phyloP scores from a whole-genome alignment of 257 asterid species.

The Coffea canephora region DNA sequence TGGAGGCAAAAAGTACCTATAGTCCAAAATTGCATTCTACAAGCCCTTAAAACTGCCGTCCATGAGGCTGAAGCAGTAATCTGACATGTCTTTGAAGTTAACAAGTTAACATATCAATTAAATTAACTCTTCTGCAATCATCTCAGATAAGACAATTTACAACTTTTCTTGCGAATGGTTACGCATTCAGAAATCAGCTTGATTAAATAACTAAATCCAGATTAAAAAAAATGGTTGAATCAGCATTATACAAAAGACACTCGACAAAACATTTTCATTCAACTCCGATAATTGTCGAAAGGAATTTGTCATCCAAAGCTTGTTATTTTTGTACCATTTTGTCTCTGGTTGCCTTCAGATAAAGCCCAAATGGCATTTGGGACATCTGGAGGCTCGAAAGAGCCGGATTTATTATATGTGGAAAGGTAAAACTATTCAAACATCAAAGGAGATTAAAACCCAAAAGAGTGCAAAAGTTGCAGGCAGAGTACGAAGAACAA shows the following conservation, averaged over 20 bases:
- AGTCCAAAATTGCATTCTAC: neutral
- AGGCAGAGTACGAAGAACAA: too few relatives aligned
- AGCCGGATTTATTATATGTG: too few relatives aligned
- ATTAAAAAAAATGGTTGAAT: neutral
- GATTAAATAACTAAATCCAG: neutral
- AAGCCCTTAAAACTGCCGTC: slow-evolving; percentile 6
- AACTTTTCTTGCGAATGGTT: slow-evolving; percentile 2
- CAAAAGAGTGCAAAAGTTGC: too few relatives aligned
- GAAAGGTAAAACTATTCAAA: too few relatives aligned
- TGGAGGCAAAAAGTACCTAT: neutral
- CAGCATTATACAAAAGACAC: neutral
- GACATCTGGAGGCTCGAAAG: too few relatives aligned
- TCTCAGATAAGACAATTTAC: slow-evolving; percentile 5
- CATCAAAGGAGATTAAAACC: too few relatives aligned
- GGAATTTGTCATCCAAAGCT: neutral
- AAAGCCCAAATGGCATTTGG: too few relatives aligned
- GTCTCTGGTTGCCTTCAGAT: too few relatives aligned
- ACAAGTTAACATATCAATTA: neutral
- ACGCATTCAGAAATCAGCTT: neutral
- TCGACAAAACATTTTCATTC: neutral
- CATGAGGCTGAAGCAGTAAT: neutral
- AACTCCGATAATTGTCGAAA: neutral
- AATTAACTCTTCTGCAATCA: neutral
- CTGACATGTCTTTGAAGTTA: neutral
- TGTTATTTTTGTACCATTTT: too few relatives aligned